Percentiles rank a stretch among this genome's conserved stretches.
Evolutionary conservation across 768 basidiomycete species (phyloP).

Genomic region (Mycena floridula): DNA sequence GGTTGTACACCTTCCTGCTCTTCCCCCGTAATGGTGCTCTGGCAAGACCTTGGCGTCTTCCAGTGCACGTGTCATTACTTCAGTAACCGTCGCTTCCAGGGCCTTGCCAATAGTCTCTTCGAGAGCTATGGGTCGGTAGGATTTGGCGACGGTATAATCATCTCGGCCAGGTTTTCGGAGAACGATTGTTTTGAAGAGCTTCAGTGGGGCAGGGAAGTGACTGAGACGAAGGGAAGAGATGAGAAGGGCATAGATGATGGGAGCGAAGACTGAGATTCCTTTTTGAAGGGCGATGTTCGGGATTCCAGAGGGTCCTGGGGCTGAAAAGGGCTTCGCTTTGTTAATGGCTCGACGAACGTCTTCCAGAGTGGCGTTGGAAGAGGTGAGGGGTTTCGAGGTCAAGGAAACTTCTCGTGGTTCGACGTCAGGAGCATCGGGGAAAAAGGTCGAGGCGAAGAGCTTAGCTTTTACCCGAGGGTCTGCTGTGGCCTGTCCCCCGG

Average conservation of each 20-base stretch:
- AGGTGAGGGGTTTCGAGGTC: not conserved
- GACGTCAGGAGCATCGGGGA: not conserved
- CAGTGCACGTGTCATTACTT: conserved; percentile 14
- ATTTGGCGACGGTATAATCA: conserved; percentile 24
- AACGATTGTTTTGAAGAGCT: conserved; percentile 19
- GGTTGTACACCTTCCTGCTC: conserved; percentile 29
- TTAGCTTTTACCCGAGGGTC: not conserved
- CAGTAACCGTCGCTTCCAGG: conserved; percentile 14
- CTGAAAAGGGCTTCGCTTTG: conserved; percentile 10
- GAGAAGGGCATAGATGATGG: conserved; percentile 9
- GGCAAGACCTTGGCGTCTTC: conserved; percentile 30
- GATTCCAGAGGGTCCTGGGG: conserved; percentile 5
- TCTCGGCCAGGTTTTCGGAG: conserved; percentile 28
- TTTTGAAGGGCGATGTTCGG: conserved; percentile 15
- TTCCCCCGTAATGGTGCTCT: conserved; percentile 27
- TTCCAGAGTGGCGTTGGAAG: not conserved
- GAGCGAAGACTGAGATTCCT: conserved; percentile 4
- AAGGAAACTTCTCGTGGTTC: too few species aligned
- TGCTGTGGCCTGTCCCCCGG: not conserved
- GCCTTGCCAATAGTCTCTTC: conserved; percentile 25
- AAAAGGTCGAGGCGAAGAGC: not conserved
- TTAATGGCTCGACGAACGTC: conserved; percentile 5
- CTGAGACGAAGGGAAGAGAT: not conserved
- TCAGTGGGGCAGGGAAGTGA: conserved; percentile 12
- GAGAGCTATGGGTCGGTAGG: conserved; percentile 32